Percentiles rank a stretch among this genome's conserved stretches.
These are phyloP conservation scores for Pisolithus tinctorius DNA, from an alignment of 768 basidiomycete genomes.

Conservation along the genomic window DNA sequence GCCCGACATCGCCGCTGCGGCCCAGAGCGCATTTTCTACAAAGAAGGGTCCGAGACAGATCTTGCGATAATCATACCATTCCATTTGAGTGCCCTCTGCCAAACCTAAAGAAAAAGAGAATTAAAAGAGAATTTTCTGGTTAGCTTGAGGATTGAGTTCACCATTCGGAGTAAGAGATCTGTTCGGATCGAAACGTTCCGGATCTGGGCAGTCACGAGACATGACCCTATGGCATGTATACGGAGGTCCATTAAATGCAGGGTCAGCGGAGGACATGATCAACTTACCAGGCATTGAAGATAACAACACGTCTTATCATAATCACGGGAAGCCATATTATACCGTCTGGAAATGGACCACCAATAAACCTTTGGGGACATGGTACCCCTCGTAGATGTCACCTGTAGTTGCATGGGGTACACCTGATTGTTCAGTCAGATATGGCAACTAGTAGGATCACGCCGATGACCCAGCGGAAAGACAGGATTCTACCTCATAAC, in stretches of 20 bases:
- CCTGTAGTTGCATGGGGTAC: not conserved
- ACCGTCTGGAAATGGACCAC: not conserved
- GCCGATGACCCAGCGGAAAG: constrained; percentile 22
- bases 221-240: not conserved
- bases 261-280: not conserved
- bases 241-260: not conserved
- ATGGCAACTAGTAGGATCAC: not conserved
- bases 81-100: not conserved
- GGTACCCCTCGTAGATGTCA: constrained; percentile 15
- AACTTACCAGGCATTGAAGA: not conserved
- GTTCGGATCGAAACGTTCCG: not conserved
- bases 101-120: not conserved
- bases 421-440: not conserved
- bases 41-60: not conserved
- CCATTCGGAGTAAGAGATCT: not conserved
- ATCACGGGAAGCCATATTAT: too few relatives aligned
- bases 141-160: not conserved
- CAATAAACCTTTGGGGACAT: constrained; percentile 14
- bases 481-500: constrained; percentile 28
- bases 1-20: not conserved
- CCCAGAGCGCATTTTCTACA: not conserved
- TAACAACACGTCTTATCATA: not conserved
- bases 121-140: not conserved
- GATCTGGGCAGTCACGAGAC: not conserved
- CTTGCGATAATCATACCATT: not conserved